phyloP scores from a whole-genome alignment of 371 early-diverging fungal species.

The Actinomucor elegans region DNA sequence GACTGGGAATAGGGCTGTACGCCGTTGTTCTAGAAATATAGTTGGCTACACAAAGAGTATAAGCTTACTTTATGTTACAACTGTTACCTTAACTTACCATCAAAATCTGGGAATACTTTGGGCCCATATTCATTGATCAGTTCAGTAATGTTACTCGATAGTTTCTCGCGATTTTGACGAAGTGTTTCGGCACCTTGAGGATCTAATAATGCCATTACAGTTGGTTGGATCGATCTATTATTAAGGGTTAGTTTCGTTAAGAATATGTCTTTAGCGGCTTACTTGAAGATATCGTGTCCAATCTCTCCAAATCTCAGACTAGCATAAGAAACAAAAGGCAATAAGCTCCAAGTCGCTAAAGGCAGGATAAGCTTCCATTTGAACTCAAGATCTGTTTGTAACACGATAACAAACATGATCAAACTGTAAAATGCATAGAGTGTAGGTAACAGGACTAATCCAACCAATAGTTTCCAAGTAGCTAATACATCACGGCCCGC shows the following conservation, averaged over 20 bases:
- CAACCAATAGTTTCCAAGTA: conserved; percentile 90
- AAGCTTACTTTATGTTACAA: not conserved
- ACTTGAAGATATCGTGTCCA: conserved; percentile 79
- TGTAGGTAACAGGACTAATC: conserved; percentile 71
- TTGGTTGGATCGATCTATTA: conserved; percentile 70
- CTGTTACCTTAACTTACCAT: conserved; percentile 32
- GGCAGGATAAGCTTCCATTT: conserved; percentile 38
- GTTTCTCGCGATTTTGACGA: conserved; percentile 61
- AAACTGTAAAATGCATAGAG: conserved; percentile 72
- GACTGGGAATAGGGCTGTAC: conserved; percentile 21
- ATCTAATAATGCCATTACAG: conserved; percentile 68
- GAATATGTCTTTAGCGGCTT: not conserved
- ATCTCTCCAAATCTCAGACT: conserved; percentile 83
- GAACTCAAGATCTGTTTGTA: conserved; percentile 32
- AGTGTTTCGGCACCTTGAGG: conserved; percentile 51
- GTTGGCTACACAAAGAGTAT: conserved; percentile 22
- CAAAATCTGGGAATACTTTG: conserved; percentile 74
- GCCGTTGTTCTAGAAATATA: conserved; percentile 25
- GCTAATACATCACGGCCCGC: conserved; percentile 91
- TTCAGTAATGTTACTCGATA: conserved; percentile 69
- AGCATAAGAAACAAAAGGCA: conserved; percentile 76
- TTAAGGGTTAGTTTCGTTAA: not conserved
- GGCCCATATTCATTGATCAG: conserved; percentile 85
- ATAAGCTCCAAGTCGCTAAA: conserved; percentile 46
- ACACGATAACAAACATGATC: conserved; percentile 43